Base-by-base conservation (phyloP, 1,284 basidiomycete species). In the Boletus semigastroideus region DNA sequence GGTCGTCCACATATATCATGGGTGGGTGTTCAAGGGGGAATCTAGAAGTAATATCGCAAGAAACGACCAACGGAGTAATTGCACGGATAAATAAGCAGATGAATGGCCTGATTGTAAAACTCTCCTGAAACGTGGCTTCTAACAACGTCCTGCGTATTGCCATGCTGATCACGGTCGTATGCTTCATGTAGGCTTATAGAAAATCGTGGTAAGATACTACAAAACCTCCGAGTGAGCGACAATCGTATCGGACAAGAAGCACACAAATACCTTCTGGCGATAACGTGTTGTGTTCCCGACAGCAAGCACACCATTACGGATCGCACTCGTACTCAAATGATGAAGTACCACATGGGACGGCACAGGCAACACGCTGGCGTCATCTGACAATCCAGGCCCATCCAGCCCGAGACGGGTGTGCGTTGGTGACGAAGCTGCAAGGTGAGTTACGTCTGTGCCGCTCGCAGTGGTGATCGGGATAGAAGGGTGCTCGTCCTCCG, bases 271-370 rank as follows among this genome's bases (percentile, higher is more conserved):
- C 86, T 99, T 99, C 74, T 92, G 85, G 72, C 87, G 79, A 76
- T 98, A 99, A 65, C 96, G 77, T 41, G 90, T 95, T 49, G 96
- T 98, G 48, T 87, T 94, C 14, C 90, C 95, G 2, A 98, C 94
- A 34, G 94, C 94, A 41, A 99, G 74, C 42, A 96, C 93, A 4
- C 94, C 94, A 67, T 95, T 93, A 70, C 88, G 83, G 64, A 99
- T 99, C 55, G 94, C 92, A 68, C 92, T 96, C 46, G 96, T 98
- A 56, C 94, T 94, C 53, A 99, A 73, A 71, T 99, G 97, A 60
- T 98, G 94, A 58, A 99, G 77, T 38, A 98, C 94, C 33, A 94
- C 94, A 72, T 98, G 96, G 49, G 88, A 92, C 19, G 94, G 94
- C 17, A 97, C 94, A 9, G 96, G 92, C 57, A 99, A 73, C 53